A percentile compares a stretch with the other conserved stretches of the same genome.
These are phyloP conservation scores for Wickerhamia fluorescens DNA, from an alignment of 805 yeast species.

Conservation along the genomic window DNA sequence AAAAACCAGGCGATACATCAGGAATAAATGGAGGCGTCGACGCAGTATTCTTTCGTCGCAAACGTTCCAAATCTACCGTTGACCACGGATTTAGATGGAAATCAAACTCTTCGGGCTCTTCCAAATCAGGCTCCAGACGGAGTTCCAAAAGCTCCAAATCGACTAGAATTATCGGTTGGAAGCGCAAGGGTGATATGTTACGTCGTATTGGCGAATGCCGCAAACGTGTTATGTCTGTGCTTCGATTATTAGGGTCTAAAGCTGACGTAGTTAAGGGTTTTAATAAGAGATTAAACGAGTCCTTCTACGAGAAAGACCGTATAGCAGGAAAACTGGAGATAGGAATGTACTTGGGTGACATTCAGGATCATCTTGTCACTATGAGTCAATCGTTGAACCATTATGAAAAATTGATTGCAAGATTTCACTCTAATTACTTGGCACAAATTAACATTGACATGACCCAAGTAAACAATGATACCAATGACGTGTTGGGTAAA, in stretches of 20 bases:
- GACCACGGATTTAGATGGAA: slow-evolving; percentile 11
- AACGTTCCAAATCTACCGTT: slow-evolving; percentile 33
- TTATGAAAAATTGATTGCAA: slow-evolving; percentile 85
- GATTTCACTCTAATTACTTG: slow-evolving; percentile 92
- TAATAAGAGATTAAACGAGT: slow-evolving; percentile 83
- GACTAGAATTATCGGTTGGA: slow-evolving; percentile 52
- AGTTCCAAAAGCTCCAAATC: slow-evolving; percentile 8
- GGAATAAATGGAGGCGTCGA: slow-evolving; percentile 8
- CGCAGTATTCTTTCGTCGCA: slow-evolving; percentile 25
- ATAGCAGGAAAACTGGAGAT: slow-evolving; percentile 45
- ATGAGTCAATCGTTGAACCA: slow-evolving; percentile 95
- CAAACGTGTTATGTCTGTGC: slow-evolving; percentile 84
- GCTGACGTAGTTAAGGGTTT: slow-evolving; percentile 98
- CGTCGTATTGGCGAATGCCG: slow-evolving; percentile 93
- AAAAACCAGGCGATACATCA: too few relatives aligned
- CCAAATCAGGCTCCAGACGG: slow-evolving; percentile 1
- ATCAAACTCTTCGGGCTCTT: slow-evolving; percentile 1
- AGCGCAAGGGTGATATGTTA: slow-evolving; percentile 89
- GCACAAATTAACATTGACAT: slow-evolving; percentile 97
- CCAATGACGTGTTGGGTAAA: slow-evolving; percentile 92
- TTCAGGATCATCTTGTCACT: slow-evolving; percentile 95
- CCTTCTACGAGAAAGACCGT: slow-evolving; percentile 5
- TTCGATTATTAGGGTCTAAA: slow-evolving; percentile 79
- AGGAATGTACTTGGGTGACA: slow-evolving; percentile 92
- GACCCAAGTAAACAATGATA: slow-evolving; percentile 95